Base-by-base conservation (phyloP, 768 basidiomycete species). In the Glaciozyma antarctica region DNA sequence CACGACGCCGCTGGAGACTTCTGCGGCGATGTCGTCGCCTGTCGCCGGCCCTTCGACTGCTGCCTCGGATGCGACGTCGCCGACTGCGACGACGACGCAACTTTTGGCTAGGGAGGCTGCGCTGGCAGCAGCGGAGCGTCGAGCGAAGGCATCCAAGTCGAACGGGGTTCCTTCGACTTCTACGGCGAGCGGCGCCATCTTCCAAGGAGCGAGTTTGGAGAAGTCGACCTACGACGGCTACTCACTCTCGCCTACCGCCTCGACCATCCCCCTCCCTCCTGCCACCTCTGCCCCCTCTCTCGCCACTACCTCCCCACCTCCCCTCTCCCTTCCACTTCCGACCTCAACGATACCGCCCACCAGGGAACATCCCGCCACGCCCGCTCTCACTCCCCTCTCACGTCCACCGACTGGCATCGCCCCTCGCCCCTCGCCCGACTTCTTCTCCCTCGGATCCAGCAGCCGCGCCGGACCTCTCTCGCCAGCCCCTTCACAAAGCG, bases 81-180 rank as follows among this genome's bases (percentile, higher is more conserved):
- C 38, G 38, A 21, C 4, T 9, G 38, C 9, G 49, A 8, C 17
- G 34, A 54, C 8, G 41, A 2, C 43, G 19, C 22, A 5, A 22
- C 15, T 56, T 3, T 44, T 57, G 3, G 57, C 28, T 9, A 60
- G 63, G 28, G 34, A 62, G 28, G 67, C 63, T 0, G 67, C 67
- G 5, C n/a, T 68, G 19, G 24, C 55, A 3, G 63, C 63, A 13
- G 67, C 67, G 5, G 67, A 68, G 54, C 47, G 44, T 15, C n/a
- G 60, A 5, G 41, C 38, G 3, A 30, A 34, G 41, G 43, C 17
- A 0, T 22, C 24, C 10, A 58, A 43, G 38, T 43, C 24, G 8
- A 17, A 32, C 12, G 34, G 30, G 26, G 21, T 28, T 9, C 26
- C 26, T 19, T 26, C 26, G 21, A 44, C 19, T 30, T 13, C 43